These are phyloP conservation scores for Pisolithus sp. DNA, from an alignment of 768 basidiomycete genomes.

Conservation along the genomic window DNA sequence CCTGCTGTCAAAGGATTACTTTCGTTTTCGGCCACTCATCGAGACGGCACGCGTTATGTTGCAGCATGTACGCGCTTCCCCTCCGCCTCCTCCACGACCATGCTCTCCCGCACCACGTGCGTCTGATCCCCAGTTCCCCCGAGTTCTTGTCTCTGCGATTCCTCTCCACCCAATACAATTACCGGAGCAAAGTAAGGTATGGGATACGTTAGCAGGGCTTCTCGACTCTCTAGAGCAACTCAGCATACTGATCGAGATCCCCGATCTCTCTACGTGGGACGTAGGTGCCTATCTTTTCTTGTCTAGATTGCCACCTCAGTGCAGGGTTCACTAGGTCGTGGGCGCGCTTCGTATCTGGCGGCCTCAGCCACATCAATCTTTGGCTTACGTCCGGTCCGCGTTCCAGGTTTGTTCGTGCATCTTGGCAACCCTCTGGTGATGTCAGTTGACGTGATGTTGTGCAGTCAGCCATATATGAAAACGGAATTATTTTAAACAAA, in stretches of 20 bases:
- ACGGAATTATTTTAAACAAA: constrained; percentile 48
- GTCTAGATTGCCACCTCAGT: neutral
- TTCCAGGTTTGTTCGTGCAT: constrained; percentile 39
- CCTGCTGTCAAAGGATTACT: constrained; percentile 22
- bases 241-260: constrained; percentile 36
- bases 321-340: constrained; percentile 31
- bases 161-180: constrained; percentile 58
- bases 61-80: constrained; percentile 15
- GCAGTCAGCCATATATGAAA: constrained; percentile 51
- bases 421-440: neutral
- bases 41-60: constrained; percentile 12
- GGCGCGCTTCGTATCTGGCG: constrained; percentile 48
- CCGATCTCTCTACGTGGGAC: constrained; percentile 56
- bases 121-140: constrained; percentile 63
- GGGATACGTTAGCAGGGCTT: constrained; percentile 42
- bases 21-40: constrained; percentile 13
- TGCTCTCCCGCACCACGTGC: constrained; percentile 46
- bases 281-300: constrained; percentile 26
- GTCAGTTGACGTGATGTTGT: constrained; percentile 1
- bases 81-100: constrained; percentile 31
- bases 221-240: constrained; percentile 55
- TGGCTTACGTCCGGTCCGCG: constrained; percentile 58
- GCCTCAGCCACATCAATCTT: constrained; percentile 32
- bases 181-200: constrained; percentile 43
- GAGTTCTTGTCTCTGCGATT: constrained; percentile 58